phyloP scores from a whole-genome alignment of 2,329 filamentous ascomycete genomes.

The Meredithiella fracta region DNA sequence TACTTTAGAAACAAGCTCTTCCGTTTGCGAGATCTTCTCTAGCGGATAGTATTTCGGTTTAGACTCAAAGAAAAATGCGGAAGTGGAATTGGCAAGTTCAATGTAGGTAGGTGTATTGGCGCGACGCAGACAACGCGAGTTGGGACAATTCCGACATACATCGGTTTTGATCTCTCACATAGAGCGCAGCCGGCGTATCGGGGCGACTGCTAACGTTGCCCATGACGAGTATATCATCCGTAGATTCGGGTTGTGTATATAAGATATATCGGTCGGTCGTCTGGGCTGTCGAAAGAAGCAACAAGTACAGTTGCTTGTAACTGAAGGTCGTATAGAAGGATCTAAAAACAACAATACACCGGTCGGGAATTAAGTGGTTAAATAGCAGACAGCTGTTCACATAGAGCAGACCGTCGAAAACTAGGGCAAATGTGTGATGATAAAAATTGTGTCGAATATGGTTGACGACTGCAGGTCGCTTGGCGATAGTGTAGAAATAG shows the following conservation, averaged over 20 bases:
- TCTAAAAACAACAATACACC: neutral
- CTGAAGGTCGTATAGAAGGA: neutral
- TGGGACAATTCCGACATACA: constrained; percentile 39
- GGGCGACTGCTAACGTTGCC: constrained; percentile 80
- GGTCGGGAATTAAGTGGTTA: neutral
- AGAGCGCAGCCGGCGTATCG: constrained; percentile 67
- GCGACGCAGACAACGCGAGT: neutral
- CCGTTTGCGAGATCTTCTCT: too few relatives aligned
- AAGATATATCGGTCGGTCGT: neutral
- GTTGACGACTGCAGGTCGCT: neutral
- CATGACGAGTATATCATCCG: constrained; percentile 42
- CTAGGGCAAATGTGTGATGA: neutral
- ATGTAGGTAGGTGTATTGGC: neutral
- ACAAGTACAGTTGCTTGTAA: neutral
- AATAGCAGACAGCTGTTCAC: neutral
- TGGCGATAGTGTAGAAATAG: too few relatives aligned
- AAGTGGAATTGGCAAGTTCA: neutral
- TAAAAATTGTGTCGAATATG: neutral
- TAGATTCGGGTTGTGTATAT: neutral
- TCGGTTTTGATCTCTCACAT: constrained; percentile 79
- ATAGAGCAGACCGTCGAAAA: neutral
- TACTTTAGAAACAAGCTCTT: too few relatives aligned
- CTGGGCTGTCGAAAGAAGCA: neutral
- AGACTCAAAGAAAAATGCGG: too few relatives aligned
- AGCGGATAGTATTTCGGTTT: too few relatives aligned